phyloP scores from a whole-genome alignment of 768 basidiomycete species.

The Trametes cubensis region DNA sequence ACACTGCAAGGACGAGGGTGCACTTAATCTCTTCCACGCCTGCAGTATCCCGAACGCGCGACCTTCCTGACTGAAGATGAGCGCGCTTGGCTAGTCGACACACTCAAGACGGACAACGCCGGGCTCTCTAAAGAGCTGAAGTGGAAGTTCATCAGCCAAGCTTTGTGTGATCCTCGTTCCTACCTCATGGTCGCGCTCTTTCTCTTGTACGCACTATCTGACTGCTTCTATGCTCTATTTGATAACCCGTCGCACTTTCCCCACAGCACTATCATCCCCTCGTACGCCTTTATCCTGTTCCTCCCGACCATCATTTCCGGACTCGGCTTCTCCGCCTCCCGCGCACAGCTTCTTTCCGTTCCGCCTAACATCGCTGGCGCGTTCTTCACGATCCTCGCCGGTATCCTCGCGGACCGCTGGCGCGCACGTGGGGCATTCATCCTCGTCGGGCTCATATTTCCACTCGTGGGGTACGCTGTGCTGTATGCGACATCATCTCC shows the following conservation, averaged over 20 bases:
- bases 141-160: conserved; percentile 12
- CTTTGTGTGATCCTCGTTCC: conserved; percentile 10
- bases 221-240: not conserved
- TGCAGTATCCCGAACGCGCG: conserved; percentile 15
- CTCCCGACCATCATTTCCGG: conserved; percentile 66
- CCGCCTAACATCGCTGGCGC: conserved; percentile 37
- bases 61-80: conserved; percentile 15
- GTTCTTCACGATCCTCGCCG: conserved; percentile 3
- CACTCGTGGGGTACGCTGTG: conserved; percentile 12
- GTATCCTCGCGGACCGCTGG: conserved; percentile 13
- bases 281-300: conserved; percentile 53
- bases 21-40: not conserved
- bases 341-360: conserved; percentile 63
- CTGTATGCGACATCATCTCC: conserved; percentile 11
- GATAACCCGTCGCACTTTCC: not conserved
- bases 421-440: conserved; percentile 15
- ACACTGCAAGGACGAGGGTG: not conserved
- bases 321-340: conserved; percentile 54
- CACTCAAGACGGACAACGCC: conserved; percentile 10
- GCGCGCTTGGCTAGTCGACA: conserved; percentile 15
- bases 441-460: conserved; percentile 1
- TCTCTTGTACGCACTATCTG: conserved; percentile 12
- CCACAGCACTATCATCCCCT: conserved; percentile 29
- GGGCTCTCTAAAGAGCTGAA: conserved; percentile 9
- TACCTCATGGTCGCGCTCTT: conserved; percentile 12